Conservation (phyloP, 306 rosid genomes). For the Acacia confusa region DNA sequence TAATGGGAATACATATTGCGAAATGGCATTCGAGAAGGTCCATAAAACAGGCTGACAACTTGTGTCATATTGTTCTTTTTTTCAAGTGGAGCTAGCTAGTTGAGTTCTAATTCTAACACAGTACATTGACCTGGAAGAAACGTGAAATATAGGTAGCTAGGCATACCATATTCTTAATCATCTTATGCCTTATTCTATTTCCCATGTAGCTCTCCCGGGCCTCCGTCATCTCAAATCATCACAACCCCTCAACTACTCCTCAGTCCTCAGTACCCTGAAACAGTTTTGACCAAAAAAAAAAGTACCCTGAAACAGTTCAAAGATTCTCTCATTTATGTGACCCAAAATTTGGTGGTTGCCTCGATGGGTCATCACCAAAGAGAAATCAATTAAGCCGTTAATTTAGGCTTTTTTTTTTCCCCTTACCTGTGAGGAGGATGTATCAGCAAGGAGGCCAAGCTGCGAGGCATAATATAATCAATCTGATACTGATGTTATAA, state of each 20-base stretch:
- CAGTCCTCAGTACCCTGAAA: background rate
- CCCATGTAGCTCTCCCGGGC: background rate
- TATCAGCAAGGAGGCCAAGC: background rate
- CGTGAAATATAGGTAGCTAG: background rate
- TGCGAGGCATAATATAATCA: background rate
- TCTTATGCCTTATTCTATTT: background rate
- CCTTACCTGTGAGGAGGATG: background rate
- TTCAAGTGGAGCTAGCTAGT: constrained; percentile 6
- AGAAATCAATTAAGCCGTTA: constrained; percentile 41
- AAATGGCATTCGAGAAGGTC: background rate
- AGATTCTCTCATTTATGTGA: background rate
- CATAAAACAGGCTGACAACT: background rate
- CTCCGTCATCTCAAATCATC: constrained; percentile 3
- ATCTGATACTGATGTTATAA: background rate
- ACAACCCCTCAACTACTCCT: background rate
- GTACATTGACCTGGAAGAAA: background rate
- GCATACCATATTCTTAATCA: constrained; percentile 4
- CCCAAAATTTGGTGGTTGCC: background rate
- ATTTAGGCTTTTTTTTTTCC: constrained; percentile 14
- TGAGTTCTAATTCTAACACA: background rate
- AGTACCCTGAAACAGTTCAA: background rate
- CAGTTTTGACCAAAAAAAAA: too few species aligned
- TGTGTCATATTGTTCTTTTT: background rate
- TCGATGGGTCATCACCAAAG: background rate
- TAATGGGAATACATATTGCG: background rate